Evolutionary conservation across 148 eudicot genomes (phyloP).

Genomic region (Pharnaceum exiguum): DNA sequence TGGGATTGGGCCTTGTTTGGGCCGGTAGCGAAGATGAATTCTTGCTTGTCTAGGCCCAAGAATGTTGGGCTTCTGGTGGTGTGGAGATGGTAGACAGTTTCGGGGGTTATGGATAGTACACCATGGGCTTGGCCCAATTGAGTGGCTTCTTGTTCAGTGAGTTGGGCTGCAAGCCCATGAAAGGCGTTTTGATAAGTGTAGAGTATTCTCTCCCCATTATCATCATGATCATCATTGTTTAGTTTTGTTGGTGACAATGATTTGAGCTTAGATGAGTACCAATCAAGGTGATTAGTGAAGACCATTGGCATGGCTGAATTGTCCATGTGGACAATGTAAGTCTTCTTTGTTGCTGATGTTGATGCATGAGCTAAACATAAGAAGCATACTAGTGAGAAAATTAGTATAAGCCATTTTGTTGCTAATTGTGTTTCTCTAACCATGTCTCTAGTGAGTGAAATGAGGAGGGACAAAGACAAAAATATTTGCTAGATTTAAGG

Average conservation of each 20-base stretch:
- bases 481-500: too few species aligned
- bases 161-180: slow-evolving; percentile 75
- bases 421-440: too few species aligned
- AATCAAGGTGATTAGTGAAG: slow-evolving; percentile 45
- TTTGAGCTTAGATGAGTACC: slow-evolving; percentile 66
- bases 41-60: slow-evolving; percentile 50
- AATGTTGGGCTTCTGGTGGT: slow-evolving; percentile 82
- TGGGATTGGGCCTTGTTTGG: slow-evolving; percentile 22
- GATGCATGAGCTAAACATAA: not conserved
- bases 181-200: slow-evolving; percentile 71
- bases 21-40: slow-evolving; percentile 12
- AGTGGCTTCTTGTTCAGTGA: slow-evolving; percentile 50
- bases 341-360: slow-evolving; percentile 27
- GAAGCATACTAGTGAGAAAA: slow-evolving; percentile 11
- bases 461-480: too few species aligned
- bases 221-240: not conserved
- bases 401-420: slow-evolving; percentile 1
- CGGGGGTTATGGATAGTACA: slow-evolving; percentile 55
- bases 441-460: too few species aligned
- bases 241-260: slow-evolving; percentile 23
- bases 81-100: slow-evolving; percentile 53
- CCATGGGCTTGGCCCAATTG: slow-evolving; percentile 26
- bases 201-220: slow-evolving; percentile 35
- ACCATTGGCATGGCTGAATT: slow-evolving; percentile 50
- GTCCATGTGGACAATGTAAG: slow-evolving; percentile 78